Percentiles rank a stretch among this genome's conserved stretches.
Conservation (phyloP, 768 basidiomycete species). For the Coprinopsis strossmayeri region DNA sequence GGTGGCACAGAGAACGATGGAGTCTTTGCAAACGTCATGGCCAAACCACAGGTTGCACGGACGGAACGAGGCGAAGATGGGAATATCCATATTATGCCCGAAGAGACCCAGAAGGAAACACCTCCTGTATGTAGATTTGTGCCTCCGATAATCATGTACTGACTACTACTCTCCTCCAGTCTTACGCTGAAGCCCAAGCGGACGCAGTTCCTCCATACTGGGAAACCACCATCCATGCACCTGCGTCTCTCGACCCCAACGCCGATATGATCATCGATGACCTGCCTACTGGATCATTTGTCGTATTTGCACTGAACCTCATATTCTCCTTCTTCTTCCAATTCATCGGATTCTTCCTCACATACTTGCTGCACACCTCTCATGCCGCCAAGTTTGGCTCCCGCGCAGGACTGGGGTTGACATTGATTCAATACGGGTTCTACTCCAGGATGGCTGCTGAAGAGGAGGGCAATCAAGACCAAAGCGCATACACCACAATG, state of each 20-base stretch:
- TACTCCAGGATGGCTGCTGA: conserved; percentile 44
- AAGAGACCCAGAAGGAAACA: conserved; percentile 72
- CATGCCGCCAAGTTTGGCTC: conserved; percentile 94
- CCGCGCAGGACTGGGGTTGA: conserved; percentile 91
- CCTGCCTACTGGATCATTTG: conserved; percentile 74
- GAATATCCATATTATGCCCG: conserved; percentile 60
- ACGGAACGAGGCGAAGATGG: conserved; percentile 47
- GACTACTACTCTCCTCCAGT: conserved; percentile 31
- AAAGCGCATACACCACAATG: neutral
- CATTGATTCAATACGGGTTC: conserved; percentile 89
- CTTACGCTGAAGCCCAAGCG: conserved; percentile 81
- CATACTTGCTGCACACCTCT: conserved; percentile 85
- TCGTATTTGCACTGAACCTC: conserved; percentile 70
- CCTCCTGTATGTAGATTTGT: conserved; percentile 65
- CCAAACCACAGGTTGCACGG: conserved; percentile 62
- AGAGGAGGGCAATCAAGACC: conserved; percentile 17
- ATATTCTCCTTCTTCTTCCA: conserved; percentile 96
- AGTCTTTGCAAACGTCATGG: conserved; percentile 91
- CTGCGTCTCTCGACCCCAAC: conserved; percentile 39
- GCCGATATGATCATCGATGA: conserved; percentile 82
- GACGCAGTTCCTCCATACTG: conserved; percentile 94
- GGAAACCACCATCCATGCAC: conserved; percentile 92
- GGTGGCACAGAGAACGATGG: conserved; percentile 84
- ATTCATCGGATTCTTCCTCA: conserved; percentile 89
- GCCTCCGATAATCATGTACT: neutral